These are phyloP conservation scores for Hypoxylon sp. DNA, from an alignment of 2,329 filamentous ascomycete genomes.

Conservation along the genomic window DNA sequence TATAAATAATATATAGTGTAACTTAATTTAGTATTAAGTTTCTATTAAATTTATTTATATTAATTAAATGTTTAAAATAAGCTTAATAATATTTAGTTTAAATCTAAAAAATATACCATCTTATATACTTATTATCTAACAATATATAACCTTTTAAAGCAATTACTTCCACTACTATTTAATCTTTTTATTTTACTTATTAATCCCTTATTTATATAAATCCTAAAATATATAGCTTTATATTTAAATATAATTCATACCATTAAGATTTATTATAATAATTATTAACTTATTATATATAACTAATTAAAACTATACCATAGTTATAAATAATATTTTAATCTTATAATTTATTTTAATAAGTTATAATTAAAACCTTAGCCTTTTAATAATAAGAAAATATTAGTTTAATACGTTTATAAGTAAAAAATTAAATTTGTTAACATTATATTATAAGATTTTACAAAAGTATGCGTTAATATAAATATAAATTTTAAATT, in stretches of 20 bases:
- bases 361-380: neutral
- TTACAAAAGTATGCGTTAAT: slow-evolving; percentile 4
- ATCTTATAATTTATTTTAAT: neutral
- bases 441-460: slow-evolving; percentile 8
- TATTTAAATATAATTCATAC: neutral
- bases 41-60: slow-evolving; percentile 6
- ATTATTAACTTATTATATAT: slow-evolving; percentile 2
- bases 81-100: neutral
- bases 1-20: slow-evolving; percentile 3
- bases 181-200: slow-evolving; percentile 10
- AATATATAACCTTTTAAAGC: slow-evolving; percentile 3
- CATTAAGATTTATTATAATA: neutral
- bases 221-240: slow-evolving; percentile 2
- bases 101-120: neutral
- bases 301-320: neutral
- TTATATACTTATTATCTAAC: slow-evolving; percentile 5
- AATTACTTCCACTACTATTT: slow-evolving; percentile 5
- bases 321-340: neutral
- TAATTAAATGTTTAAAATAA: neutral
- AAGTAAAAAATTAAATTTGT: slow-evolving; percentile 3
- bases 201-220: slow-evolving; percentile 2
- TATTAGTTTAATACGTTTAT: slow-evolving; percentile 18
- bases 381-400: neutral
- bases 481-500: slow-evolving; percentile 9
- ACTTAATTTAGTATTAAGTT: neutral